Percentiles rank a stretch among this genome's conserved stretches.
These are phyloP conservation scores for Dictyostelium intermedium DNA, from an alignment of 78 protist species.

Conservation along the genomic window DNA sequence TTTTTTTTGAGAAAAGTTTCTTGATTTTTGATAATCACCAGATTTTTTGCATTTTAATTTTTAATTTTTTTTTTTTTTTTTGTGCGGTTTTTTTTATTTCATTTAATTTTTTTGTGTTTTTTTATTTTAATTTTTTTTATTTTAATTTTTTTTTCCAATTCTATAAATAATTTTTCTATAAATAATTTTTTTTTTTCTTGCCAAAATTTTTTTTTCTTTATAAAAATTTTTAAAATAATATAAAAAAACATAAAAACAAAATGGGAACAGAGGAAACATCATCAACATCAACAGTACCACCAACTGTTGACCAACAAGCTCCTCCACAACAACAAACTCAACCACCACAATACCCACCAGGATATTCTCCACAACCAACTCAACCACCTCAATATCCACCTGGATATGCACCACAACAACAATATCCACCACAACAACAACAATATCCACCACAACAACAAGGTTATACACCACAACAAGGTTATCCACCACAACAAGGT, in stretches of 20 bases:
- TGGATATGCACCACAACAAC: neutral
- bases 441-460: neutral
- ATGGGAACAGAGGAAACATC: neutral
- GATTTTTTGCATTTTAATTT: no score
- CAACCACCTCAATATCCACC: neutral
- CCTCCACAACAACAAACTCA: neutral
- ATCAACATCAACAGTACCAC: neutral
- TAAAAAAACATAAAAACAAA: neutral
- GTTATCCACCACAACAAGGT: neutral
- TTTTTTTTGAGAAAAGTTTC: no score
- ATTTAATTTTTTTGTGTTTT: no score
- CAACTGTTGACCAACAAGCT: neutral
- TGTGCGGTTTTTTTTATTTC: no score
- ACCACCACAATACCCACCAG: neutral
- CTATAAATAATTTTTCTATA: no score
- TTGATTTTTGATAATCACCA: no score
- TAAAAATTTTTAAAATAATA: no score
- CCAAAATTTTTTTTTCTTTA: no score
- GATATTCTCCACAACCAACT: neutral
- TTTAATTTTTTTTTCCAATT: no score
- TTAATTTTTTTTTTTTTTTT: no score
- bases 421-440: neutral
- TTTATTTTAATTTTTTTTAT: no score
- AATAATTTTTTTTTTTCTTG: no score
- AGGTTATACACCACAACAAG: neutral